Evolutionary conservation across 192 early-diverging fungal genomes (phyloP).

Genomic region (Umbelopsis sp.): DNA sequence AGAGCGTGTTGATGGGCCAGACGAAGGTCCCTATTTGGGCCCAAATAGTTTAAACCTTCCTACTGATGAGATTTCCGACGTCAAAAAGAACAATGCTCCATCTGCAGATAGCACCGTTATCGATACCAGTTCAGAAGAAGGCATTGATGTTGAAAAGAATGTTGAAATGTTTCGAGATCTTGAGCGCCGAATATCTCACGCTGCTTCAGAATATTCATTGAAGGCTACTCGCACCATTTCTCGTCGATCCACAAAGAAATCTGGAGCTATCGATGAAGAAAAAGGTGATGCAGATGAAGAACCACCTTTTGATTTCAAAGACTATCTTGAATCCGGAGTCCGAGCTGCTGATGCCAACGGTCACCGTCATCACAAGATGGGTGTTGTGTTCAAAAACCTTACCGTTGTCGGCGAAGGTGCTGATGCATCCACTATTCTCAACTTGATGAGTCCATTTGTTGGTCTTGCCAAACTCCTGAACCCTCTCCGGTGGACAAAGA

Average conservation of each 20-base stretch:
- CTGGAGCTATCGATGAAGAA: neutral
- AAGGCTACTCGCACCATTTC: constrained; percentile 15
- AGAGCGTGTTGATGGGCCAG: neutral
- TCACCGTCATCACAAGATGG: constrained; percentile 46
- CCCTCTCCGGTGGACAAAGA: constrained; percentile 39
- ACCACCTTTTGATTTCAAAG: neutral
- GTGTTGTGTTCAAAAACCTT: constrained; percentile 48
- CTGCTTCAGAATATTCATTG: neutral
- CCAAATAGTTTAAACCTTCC: neutral
- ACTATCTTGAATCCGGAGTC: constrained; percentile 18
- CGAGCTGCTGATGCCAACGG: constrained; percentile 24
- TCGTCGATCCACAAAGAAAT: constrained; percentile 14
- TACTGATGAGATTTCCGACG: neutral
- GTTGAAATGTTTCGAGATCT: constrained; percentile 15
- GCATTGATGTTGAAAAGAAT: constrained; percentile 17
- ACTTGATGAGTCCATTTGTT: constrained; percentile 38
- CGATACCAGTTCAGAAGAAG: constrained; percentile 8
- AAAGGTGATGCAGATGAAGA: neutral
- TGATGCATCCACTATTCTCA: constrained; percentile 28
- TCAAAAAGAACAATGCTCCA: neutral
- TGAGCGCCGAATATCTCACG: constrained; percentile 1
- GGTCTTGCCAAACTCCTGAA: constrained; percentile 37
- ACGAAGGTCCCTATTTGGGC: neutral
- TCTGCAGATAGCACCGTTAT: constrained; percentile 12
- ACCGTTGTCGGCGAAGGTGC: constrained; percentile 38